Evolutionary conservation across 176 grass and related monocot genomes (phyloP).

Genomic region (Rhipidocladum racemiflorum): DNA sequence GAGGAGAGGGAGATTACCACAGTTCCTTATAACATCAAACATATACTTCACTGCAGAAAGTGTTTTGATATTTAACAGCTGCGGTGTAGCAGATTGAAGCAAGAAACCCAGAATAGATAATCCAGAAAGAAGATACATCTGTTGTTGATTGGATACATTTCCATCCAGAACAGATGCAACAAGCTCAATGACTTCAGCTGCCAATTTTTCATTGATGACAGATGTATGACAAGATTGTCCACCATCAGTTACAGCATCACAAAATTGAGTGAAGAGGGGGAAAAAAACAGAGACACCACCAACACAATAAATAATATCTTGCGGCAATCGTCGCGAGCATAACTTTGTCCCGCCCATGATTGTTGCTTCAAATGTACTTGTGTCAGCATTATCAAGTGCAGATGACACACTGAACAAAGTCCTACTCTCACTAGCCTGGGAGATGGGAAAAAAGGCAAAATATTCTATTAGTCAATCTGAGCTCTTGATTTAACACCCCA

Average conservation of each 20-base stretch:
- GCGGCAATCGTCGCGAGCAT: conserved; percentile 73
- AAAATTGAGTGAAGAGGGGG: conserved; percentile 85
- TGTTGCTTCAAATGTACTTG: conserved; percentile 74
- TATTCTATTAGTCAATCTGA: conserved; percentile 14
- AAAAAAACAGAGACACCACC: conserved; percentile 97
- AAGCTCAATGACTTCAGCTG: conserved; percentile 85
- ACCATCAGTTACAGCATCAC: conserved; percentile 53
- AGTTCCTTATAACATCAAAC: conserved; percentile 71
- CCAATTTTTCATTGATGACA: conserved; percentile 38
- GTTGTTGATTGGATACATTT: conserved; percentile 94
- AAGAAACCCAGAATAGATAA: conserved; percentile 90
- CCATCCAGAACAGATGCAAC: conserved; percentile 94
- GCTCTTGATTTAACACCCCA: neutral
- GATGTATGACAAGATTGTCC: conserved; percentile 34
- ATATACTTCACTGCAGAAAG: conserved; percentile 79
- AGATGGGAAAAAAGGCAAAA: conserved; percentile 32
- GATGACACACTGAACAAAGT: conserved; percentile 88
- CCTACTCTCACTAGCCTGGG: conserved; percentile 70
- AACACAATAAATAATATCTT: conserved; percentile 98
- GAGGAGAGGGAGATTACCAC: conserved; percentile 41
- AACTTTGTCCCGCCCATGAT: conserved; percentile 83
- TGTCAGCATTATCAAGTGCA: conserved; percentile 67
- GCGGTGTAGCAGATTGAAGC: conserved; percentile 73
- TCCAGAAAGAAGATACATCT: conserved; percentile 96
- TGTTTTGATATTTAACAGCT: conserved; percentile 78